Evolutionary conservation across 108 stramenopile species (phyloP), one percentile per base, ranked within the genome.

Genomic region (Cylindrotheca closterium): DNA sequence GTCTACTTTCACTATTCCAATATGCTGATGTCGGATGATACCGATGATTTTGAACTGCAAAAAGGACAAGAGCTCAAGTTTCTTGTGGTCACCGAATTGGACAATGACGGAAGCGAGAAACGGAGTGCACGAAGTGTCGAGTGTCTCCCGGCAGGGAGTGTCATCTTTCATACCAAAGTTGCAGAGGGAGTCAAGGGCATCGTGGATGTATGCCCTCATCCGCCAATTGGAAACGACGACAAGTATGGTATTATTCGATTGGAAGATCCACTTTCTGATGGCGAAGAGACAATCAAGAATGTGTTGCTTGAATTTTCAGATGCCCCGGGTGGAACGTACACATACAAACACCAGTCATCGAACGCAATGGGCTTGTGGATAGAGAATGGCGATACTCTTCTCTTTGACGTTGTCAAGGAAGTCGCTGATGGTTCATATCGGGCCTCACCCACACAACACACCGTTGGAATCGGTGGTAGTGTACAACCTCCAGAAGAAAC

Each of bases 1-100:
- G 79, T 92, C 12, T 89, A 89, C 65, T 92, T 81, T 66, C 87
- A 89, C 66, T 63, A 77, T 53, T 82, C 83, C 1, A 70, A 82
- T 59, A 28, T 87, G 18, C 27, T 67, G 2, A 23, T 79, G 25
- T 62, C 75, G 17, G 67, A 75, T 28, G 82, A 67, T 28, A 71
- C 60, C 17, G 68, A 33, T 25, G 69, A 70, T 4, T 70, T 67
- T 30, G 58, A 62, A 55, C 57, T 89, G 46, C 47, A 63, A 58
- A 79, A 74, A 34, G 86, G 86, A 24, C 85, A 87, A 70, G 91
- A 87, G 49, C 61, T 92, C 68, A 74, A 89, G 64, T 92, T 89
- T 55, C 57, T 83, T 46, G 91, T 88, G 5, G 82, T 92, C 2
- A 50, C 55, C 47, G 59, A 58, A 29, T 22, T 33, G 1, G 58